Evolutionary conservation across 1,284 basidiomycete species (phyloP).

Genomic region (Malassezia cuniculi): DNA sequence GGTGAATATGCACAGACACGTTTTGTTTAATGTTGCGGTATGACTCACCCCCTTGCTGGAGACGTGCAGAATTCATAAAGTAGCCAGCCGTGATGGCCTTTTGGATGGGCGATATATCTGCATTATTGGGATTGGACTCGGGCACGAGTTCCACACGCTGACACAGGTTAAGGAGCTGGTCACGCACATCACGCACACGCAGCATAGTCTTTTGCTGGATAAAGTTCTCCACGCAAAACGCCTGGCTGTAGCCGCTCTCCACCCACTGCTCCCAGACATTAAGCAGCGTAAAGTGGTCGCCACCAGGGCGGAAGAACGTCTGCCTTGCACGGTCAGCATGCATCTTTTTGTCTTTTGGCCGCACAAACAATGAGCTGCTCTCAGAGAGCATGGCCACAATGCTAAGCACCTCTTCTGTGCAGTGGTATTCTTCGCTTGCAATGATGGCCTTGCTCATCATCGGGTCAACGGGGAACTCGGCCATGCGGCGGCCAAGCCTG

Average conservation of each 20-base stretch:
- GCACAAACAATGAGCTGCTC: slow-evolving; percentile 83
- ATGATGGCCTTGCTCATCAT: slow-evolving; percentile 95
- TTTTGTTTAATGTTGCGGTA: slow-evolving; percentile 88
- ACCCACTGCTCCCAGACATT: slow-evolving; percentile 99
- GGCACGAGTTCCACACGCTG: slow-evolving; percentile 92
- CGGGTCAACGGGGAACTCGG: slow-evolving; percentile 96
- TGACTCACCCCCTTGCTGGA: slow-evolving; percentile 36
- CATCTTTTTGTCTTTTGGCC: slow-evolving; percentile 57
- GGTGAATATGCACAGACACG: slow-evolving; percentile 90
- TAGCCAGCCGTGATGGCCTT: slow-evolving; percentile 89
- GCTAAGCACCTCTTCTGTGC: slow-evolving; percentile 91
- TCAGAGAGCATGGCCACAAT: slow-evolving; percentile 97
- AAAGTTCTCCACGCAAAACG: slow-evolving; percentile 58
- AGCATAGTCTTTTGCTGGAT: slow-evolving; percentile 90
- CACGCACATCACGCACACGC: slow-evolving; percentile 81
- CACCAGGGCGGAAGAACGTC: slow-evolving; percentile 78
- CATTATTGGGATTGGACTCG: slow-evolving; percentile 69
- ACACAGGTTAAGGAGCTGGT: slow-evolving; percentile 85
- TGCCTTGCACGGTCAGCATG: slow-evolving; percentile 75
- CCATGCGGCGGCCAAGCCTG: slow-evolving; percentile 89
- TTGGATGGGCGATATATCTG: slow-evolving; percentile 81
- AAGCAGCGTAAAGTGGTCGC: slow-evolving; percentile 90
- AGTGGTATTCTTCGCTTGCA: slow-evolving; percentile 81
- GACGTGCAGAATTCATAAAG: slow-evolving; percentile 68
- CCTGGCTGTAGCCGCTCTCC: slow-evolving; percentile 71